Base-by-base conservation (phyloP, 768 basidiomycete species). In the Boletus patriciae region DNA sequence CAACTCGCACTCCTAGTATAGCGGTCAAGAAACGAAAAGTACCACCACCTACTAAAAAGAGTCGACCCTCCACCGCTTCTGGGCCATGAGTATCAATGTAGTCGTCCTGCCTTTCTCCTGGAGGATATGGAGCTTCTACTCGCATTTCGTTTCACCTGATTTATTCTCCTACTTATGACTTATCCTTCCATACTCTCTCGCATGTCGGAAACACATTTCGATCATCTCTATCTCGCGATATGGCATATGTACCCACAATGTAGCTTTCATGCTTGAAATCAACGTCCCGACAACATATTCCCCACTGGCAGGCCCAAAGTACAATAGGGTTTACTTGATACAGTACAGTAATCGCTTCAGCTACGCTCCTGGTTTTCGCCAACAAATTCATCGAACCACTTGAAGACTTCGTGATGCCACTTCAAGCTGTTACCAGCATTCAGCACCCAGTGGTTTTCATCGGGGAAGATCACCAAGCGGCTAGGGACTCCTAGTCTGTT, bases 341-440 rank as follows among this genome's bases (percentile, higher is more conserved):
- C 27, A 27, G 40, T 40, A 38, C 23, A 16, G 31, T 23, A 7
- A 11, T 25, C 3, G 6, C 10, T 34, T 60, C 37, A 70, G 54
- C 67, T 62, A 34, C 48, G 63, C 15, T 52, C 37, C 31, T 18
- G 48, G 41, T 54, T 60, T 29, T 69, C 49, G 41, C 83, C 85
- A 13, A 87, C 77, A 63, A 80, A 90, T 65, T 83, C 72, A 54
- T 88, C 83, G 59, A 97, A 87, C 93, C 93, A 98, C 57, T 83
- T 80, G 75, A 99, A 88, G 13, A 98, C 88, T 70, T 99, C 96
- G 61, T 89, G 78, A 73, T 98, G 92, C 96, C 96, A 98, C 70
- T 94, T 93, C 70, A 96, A 74, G 67, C 91, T 89, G 63, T 92
- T 92, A 51, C 85, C 86, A 57, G 87, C 88, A 52, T 90, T 81